A percentile compares a stretch with the other conserved stretches of the same genome.
These are phyloP conservation scores for Sorghum bicolor DNA, from an alignment of 176 grass and related monocot species.

Conservation along the genomic window Sorghum_bicolor_NCBIv3 NC_012873.2:57253501-57254000, in stretches of 20 bases:
- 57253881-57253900: constrained; percentile 28
- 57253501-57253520: constrained; percentile 43
- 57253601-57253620: background rate
- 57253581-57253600: background rate
- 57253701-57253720: constrained; percentile 1
- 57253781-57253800: constrained; percentile 24
- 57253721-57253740: background rate
- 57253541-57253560: constrained; percentile 6
- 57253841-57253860: constrained; percentile 5
- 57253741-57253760: constrained; percentile 39
- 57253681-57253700: background rate
- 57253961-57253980: background rate
- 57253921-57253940: constrained; percentile 12
- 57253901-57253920: constrained; percentile 19
- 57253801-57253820: background rate
- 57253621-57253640: background rate
- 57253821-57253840: constrained; percentile 10
- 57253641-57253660: background rate
- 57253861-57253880: background rate
- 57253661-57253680: background rate
- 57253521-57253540: constrained; percentile 25
- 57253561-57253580: background rate
- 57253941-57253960: constrained; percentile 6
- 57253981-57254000: background rate
- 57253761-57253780: constrained; percentile 26